Conservation (phyloP, 768 basidiomycete species). For the Hygrophorus russula region DNA sequence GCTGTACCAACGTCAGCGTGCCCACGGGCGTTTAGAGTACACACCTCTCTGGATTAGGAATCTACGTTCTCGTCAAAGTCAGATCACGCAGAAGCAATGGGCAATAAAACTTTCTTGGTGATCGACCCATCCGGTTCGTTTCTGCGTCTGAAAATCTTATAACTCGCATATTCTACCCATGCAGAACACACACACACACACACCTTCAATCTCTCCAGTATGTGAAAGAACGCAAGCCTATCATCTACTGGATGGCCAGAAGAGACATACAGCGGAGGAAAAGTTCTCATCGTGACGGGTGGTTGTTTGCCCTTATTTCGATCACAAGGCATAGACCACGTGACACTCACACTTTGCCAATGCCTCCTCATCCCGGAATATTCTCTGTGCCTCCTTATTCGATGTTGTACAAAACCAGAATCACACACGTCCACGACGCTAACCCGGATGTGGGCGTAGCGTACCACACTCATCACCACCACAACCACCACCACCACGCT, state of each 20-base stretch:
- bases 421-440: slow-evolving; percentile 23
- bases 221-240: slow-evolving; percentile 81
- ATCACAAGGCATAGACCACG: too few relatives aligned
- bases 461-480: slow-evolving; percentile 27
- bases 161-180: too few relatives aligned
- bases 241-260: slow-evolving; percentile 48
- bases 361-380: slow-evolving; percentile 64
- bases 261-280: slow-evolving; percentile 47
- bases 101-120: slow-evolving; percentile 45
- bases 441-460: slow-evolving; percentile 18
- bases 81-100: neutral
- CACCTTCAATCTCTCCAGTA: slow-evolving; percentile 85
- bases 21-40: neutral
- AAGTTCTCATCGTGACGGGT: slow-evolving; percentile 11
- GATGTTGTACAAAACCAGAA: slow-evolving; percentile 16
- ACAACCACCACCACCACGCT: slow-evolving; percentile 12
- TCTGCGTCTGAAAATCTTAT: slow-evolving; percentile 58
- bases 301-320: too few relatives aligned
- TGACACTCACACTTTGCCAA: slow-evolving; percentile 11
- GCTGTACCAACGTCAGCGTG: slow-evolving; percentile 23
- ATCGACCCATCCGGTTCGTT: slow-evolving; percentile 91
- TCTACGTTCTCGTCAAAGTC: slow-evolving; percentile 28
- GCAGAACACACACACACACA: neutral
- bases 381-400: slow-evolving; percentile 51
- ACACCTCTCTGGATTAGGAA: slow-evolving; percentile 78